Evolutionary conservation across 768 basidiomycete genomes (phyloP), one percentile per base, ranked within the genome.

Genomic region (Amanita molliuscula): DNA sequence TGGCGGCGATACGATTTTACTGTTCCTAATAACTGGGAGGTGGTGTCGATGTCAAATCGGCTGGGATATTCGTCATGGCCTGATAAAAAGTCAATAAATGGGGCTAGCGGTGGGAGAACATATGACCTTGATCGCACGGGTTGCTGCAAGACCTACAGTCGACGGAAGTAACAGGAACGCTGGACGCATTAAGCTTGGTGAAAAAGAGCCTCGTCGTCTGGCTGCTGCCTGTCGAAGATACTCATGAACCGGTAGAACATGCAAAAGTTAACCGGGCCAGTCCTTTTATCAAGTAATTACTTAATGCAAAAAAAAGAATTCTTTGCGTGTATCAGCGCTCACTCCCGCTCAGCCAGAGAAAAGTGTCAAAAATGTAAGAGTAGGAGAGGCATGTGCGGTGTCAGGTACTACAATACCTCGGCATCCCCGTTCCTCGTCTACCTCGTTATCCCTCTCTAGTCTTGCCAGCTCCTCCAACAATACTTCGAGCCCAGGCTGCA

Each of bases 1-100:
- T 92, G 86, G 20, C 91, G 82, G 34, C 77, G 78, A 63, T 89
- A 92, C 2, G 89, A 84, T 63, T 85, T 86, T 23, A 92, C 77
- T 26, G 82, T 79, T 7, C 93, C 94, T n/a, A 93, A 67, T 79
- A 98, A 79, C 42, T 84, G 76, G 2, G 79, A 77, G 18, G 84
- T 82, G 70, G 77, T 79, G 68, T 98, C 94, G 29, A 88, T 70
- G 34, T 80, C 77, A 59, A 96, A 84, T 46, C 77, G 79, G 15
- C 64, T 65, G 23, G 88, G 82, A 58, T 84, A 90, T 40, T 81
- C 81, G 47, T 84, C 79, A 60, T 89, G 85, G 50, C 79, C 86
- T 85, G 54, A 34, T n/a, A 20, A 34, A 16, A 3, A 47, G 15
- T 23, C 53, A 36, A 37, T 35, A 36, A 55, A 66, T 67, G 63